Percentiles rank a stretch among this genome's conserved stretches.
Conservation (phyloP, 1,139 yeast genomes). For the Debaryomyces sp. region DNA sequence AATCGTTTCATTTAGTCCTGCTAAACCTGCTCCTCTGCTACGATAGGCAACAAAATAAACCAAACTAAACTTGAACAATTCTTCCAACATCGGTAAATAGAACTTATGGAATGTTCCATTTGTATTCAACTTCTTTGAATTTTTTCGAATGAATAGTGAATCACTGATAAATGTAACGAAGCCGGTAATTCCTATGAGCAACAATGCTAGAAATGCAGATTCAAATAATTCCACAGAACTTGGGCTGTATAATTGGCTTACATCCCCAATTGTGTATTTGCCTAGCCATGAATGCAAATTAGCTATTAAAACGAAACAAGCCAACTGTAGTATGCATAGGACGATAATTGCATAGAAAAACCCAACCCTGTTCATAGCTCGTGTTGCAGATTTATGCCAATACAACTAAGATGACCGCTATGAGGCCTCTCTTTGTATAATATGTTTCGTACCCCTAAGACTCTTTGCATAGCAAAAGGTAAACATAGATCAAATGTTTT, state of each 20-base stretch:
- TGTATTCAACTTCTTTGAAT: too few relatives aligned
- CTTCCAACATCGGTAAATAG: slow-evolving; percentile 18
- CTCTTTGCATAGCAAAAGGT: not conserved
- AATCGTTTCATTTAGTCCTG: not conserved
- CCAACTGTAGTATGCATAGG: not conserved
- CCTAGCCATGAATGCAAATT: slow-evolving; percentile 3
- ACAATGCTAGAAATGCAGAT: not conserved
- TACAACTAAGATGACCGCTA: not conserved
- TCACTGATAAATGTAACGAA: not conserved
- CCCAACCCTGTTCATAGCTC: not conserved
- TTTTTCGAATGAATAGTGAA: not conserved
- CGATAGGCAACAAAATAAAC: slow-evolving; percentile 10
- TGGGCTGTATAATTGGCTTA: not conserved
- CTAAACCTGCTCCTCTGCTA: not conserved
- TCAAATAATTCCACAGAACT: not conserved
- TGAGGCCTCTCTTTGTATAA: not conserved
- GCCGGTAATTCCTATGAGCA: not conserved
- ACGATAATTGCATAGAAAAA: not conserved
- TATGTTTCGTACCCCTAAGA: not conserved
- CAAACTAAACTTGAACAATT: slow-evolving; percentile 13
- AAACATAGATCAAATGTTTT: not conserved
- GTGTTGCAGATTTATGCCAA: not conserved
- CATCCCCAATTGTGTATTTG: not conserved
- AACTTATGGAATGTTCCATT: slow-evolving; percentile 12
- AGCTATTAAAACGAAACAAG: not conserved